Conservation (phyloP, 2,329 filamentous ascomycete genomes). For the Myriosclerotinia duriaeana region DNA sequence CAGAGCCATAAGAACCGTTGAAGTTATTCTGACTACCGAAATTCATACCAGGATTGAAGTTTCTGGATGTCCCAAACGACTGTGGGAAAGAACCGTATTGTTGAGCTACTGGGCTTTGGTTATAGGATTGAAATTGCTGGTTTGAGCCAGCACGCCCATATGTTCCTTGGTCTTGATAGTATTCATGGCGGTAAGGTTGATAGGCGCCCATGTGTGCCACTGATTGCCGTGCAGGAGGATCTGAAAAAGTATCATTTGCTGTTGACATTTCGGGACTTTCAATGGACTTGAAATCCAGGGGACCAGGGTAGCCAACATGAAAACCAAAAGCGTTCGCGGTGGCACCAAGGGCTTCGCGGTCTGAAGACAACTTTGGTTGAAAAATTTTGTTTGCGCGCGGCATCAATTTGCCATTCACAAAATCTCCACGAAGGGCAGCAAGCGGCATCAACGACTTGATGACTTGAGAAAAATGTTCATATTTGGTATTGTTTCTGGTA, state of each 20-base stretch:
- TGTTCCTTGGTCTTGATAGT: neutral
- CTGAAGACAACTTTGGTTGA: neutral
- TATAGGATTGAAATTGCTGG: neutral
- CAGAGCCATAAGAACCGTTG: neutral
- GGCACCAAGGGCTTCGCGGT: slow-evolving; percentile 10
- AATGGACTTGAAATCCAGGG: neutral
- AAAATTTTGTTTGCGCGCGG: neutral
- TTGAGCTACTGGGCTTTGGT: neutral
- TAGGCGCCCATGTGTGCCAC: neutral
- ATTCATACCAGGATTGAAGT: neutral
- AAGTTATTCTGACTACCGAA: no score
- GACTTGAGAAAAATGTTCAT: neutral
- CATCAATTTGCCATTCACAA: neutral
- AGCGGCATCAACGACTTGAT: slow-evolving; percentile 12
- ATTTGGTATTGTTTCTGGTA: neutral
- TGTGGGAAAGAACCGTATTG: neutral
- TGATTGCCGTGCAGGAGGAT: no score
- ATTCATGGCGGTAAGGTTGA: neutral
- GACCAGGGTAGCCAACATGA: slow-evolving; percentile 8
- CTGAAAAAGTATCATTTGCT: neutral
- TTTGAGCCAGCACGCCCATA: neutral
- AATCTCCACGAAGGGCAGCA: slow-evolving; percentile 11
- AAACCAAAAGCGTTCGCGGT: slow-evolving; percentile 3
- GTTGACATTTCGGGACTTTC: neutral
- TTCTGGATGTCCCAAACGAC: neutral